Percentiles rank a stretch among this genome's conserved stretches.
These are phyloP conservation scores for Sanghuangporus sanghuang DNA, from an alignment of 1,284 basidiomycete genomes.

Conservation along the genomic window DNA sequence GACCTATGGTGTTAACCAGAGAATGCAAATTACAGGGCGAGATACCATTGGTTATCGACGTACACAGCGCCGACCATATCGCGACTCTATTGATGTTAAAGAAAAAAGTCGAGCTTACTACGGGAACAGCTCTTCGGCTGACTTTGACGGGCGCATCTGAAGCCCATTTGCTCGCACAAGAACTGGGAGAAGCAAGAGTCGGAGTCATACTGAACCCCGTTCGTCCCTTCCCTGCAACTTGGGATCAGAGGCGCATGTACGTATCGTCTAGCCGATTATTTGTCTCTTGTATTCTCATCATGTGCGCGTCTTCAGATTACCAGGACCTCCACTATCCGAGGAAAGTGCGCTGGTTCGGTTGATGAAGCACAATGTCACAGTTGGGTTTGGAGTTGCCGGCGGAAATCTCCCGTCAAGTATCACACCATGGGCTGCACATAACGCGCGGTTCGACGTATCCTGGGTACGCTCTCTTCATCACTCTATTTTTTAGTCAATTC, in stretches of 20 bases:
- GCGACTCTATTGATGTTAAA: constrained; percentile 71
- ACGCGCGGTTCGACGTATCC: constrained; percentile 43
- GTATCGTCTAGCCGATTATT: background rate
- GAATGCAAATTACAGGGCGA: constrained; percentile 28
- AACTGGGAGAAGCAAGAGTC: constrained; percentile 63
- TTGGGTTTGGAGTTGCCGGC: constrained; percentile 39
- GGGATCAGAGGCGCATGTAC: constrained; percentile 65
- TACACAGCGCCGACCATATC: constrained; percentile 71
- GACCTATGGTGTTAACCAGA: background rate
- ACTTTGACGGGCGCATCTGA: constrained; percentile 73
- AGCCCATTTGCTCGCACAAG: constrained; percentile 67
- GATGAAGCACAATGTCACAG: constrained; percentile 36
- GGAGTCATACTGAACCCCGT: constrained; percentile 66
- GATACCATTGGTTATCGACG: constrained; percentile 64
- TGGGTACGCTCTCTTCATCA: constrained; percentile 30
- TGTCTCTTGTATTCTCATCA: background rate
- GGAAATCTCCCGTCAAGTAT: constrained; percentile 33
- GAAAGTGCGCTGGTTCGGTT: constrained; percentile 33
- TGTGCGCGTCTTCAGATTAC: constrained; percentile 26
- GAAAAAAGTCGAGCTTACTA: constrained; percentile 58
- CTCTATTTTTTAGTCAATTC: background rate
- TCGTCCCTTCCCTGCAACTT: constrained; percentile 57
- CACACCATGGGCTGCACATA: constrained; percentile 22
- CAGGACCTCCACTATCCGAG: constrained; percentile 39
- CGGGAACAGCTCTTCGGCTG: constrained; percentile 51